Conservation (phyloP, 2,329 filamentous ascomycete species). For the Arthrobotrys sphaeroides region DNA sequence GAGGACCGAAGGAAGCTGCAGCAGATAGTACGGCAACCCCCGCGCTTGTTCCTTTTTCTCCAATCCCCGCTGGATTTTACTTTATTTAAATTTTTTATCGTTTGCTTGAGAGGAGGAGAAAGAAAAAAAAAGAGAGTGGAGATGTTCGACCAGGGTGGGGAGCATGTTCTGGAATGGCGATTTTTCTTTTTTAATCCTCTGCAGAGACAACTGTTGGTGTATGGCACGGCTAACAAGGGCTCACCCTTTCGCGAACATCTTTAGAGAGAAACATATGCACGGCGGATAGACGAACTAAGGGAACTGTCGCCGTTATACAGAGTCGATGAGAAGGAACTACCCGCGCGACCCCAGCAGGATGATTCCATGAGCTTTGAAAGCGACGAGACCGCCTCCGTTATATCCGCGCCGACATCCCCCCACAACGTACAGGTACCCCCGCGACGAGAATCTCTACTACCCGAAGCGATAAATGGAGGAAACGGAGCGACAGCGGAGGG, state of each 20-base stretch:
- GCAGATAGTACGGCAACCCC: constrained; percentile 77
- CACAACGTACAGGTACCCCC: constrained; percentile 58
- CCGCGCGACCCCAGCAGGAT: constrained; percentile 71
- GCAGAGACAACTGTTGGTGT: constrained; percentile 24
- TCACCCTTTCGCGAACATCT: constrained; percentile 14
- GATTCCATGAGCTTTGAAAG: constrained; percentile 56
- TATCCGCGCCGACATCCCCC: constrained; percentile 53
- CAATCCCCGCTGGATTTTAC: background rate
- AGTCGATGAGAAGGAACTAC: constrained; percentile 77
- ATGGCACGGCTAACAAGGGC: constrained; percentile 29
- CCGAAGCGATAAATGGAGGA: constrained; percentile 52
- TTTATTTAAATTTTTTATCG: background rate
- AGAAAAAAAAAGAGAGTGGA: background rate
- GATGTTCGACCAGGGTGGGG: background rate
- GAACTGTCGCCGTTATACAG: constrained; percentile 69
- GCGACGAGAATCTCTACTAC: constrained; percentile 60
- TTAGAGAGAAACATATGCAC: constrained; percentile 87
- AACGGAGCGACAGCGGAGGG: background rate
- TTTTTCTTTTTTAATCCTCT: background rate
- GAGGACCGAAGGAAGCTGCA: constrained; percentile 91
- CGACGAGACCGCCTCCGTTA: constrained; percentile 39
- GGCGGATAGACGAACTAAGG: constrained; percentile 85
- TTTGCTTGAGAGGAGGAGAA: background rate
- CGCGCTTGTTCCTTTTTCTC: constrained; percentile 2
- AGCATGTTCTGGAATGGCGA: background rate